Base-by-base conservation (phyloP, 2,329 filamentous ascomycete genomes). In the Apiospora marii region DNA sequence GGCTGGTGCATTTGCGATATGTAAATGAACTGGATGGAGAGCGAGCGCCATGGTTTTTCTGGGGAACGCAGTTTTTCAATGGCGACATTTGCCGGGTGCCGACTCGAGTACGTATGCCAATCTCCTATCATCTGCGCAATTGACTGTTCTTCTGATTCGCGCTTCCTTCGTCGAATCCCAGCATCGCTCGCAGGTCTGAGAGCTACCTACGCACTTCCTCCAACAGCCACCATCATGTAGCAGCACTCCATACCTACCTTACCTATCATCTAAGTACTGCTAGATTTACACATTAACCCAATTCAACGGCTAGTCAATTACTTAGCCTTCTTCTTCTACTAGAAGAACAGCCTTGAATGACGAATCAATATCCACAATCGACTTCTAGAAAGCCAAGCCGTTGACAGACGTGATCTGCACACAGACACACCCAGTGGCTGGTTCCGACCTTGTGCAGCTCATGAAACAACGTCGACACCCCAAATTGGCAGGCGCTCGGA, bases 331-430 rank as follows among this genome's bases (percentile, higher is more conserved):
- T 58, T 4, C 7, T 10, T 16, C 58, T n/a, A 64, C 19, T 22
- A 41, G 34, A 6, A 64, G 41, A 41, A 14, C 19, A 8, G 22
- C n/a, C 1, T 41, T 13, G 30, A 24, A 24, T n/a, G 8, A 10
- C 22, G 19, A n/a, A 49, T 49, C n/a, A 14, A n/a, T 24, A 30
- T 12, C 22, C 19, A 37, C 16, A 13, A 8, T 4, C 58, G 24
- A 24, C 22, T 64, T 24, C 34, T 24, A 41, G 49, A 61, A 61
- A 61, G 53, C 30, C 30, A 61, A 37, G 53, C 34, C 12, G 58
- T 64, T 61, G 58, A 64, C 34, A 64, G 58, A 10, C 34, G 34
- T 64, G 58, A 64, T 64, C 58, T 41, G 22, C 58, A 64, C 19
- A n/a, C 30, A 30, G 22, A 64, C 27, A 10, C 2, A 16, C 4